These are phyloP conservation scores for Usnea hakonensis DNA, from an alignment of 495 filamentous ascomycete species.

Conservation along the genomic window DNA sequence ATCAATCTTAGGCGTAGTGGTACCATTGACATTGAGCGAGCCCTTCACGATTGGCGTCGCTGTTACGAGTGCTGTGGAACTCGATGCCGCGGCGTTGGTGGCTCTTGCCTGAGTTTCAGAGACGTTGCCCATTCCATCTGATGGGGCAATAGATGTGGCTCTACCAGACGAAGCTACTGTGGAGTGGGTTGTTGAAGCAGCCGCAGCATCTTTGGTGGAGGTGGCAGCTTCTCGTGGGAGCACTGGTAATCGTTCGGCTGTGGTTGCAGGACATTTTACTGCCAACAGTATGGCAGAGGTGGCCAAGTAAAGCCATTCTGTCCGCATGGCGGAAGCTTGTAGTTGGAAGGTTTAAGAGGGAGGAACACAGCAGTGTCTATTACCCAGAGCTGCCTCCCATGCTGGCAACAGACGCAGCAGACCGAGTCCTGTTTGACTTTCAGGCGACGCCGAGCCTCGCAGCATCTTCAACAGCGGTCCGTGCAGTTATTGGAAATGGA, in stretches of 20 bases:
- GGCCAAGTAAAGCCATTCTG: slow-evolving; percentile 1
- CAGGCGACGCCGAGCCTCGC: background rate
- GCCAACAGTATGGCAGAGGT: slow-evolving; percentile 5
- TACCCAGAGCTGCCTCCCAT: background rate
- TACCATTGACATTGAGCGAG: slow-evolving; percentile 14
- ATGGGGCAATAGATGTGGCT: slow-evolving; percentile 3
- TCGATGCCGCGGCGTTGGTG: slow-evolving; percentile 1
- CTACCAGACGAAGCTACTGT: background rate
- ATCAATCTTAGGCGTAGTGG: slow-evolving; percentile 21
- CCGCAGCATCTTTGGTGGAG: slow-evolving; percentile 4
- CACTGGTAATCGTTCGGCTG: slow-evolving; percentile 9
- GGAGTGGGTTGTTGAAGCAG: slow-evolving; percentile 6
- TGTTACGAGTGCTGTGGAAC: slow-evolving; percentile 3
- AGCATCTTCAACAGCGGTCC: background rate
- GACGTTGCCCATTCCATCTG: background rate
- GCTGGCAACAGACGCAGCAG: background rate
- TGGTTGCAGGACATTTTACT: background rate
- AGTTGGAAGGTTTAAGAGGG: background rate
- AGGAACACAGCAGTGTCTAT: slow-evolving; percentile 1
- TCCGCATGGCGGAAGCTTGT: slow-evolving; percentile 9
- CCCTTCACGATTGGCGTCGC: slow-evolving; percentile 15
- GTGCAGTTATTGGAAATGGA: background rate
- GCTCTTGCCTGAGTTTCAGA: background rate
- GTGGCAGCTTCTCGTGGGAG: slow-evolving; percentile 15
- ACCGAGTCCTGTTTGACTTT: background rate